phyloP scores from a whole-genome alignment of 164 flowering plant genomes.

The Piper longum region DNA sequence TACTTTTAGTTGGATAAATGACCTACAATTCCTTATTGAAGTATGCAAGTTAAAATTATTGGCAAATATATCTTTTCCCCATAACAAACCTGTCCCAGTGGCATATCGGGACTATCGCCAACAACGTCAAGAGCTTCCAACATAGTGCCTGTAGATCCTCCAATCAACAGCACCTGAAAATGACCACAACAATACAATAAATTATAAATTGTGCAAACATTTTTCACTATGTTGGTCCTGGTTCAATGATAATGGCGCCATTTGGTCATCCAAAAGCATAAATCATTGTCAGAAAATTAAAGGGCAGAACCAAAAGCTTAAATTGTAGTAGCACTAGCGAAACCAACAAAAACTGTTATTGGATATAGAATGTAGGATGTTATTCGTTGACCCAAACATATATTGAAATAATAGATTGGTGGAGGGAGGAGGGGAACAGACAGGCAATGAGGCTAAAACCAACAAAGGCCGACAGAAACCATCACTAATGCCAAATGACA shows the following conservation, averaged over 20 bases:
- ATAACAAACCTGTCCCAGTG: constrained; percentile 49
- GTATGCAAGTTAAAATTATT: too few species aligned
- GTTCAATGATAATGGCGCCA: too few species aligned
- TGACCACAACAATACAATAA: constrained; percentile 1
- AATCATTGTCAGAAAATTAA: not conserved
- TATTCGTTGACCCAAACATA: not conserved
- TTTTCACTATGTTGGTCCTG: not conserved
- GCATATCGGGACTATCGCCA: constrained; percentile 59
- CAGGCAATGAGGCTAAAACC: too few species aligned
- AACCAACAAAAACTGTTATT: not conserved
- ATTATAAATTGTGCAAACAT: not conserved
- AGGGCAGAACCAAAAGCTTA: not conserved
- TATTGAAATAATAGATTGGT: too few species aligned
- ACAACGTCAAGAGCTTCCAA: constrained; percentile 86
- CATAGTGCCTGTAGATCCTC: constrained; percentile 99
- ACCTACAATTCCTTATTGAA: too few species aligned
- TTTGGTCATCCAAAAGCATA: not conserved
- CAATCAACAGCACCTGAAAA: constrained; percentile 81
- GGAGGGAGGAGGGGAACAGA: too few species aligned
- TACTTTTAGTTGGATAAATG: not conserved
- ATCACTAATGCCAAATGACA: too few species aligned
- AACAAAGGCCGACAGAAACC: too few species aligned
- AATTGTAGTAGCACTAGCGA: not conserved
- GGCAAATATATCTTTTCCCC: not conserved
- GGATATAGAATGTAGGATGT: not conserved